Base-by-base conservation (phyloP, 2,329 filamentous ascomycete species). In the Aurifilum marmelostoma region DNA sequence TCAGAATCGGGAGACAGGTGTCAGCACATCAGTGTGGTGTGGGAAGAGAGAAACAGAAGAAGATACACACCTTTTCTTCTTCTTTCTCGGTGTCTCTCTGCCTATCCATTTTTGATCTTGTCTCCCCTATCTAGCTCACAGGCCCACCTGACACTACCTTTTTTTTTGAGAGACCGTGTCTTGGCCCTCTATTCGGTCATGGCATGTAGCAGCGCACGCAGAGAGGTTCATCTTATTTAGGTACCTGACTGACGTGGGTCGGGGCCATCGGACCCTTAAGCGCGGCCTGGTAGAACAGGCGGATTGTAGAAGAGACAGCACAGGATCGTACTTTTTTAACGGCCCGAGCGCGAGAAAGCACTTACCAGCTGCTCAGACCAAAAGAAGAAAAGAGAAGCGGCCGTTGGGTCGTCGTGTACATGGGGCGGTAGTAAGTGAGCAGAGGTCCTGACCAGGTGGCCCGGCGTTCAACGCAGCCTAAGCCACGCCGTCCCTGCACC, bases 401-500 rank as follows among this genome's bases (percentile, higher is more conserved):
- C 21, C 1, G 41, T 43, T 39, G 37, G 41, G 41, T 18, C 43
- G 43, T 9, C 6, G 18, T 21, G 43, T 34, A 4, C 18, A 47
- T 16, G 52, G 14, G 27, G 24, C 50, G n/a, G n/a, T 14, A 29
- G 41, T 47, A 47, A 47, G 50, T 14, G 11, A n/a, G n/a, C 47
- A 18, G n/a, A 54, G 47, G 47, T n/a, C n/a, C n/a, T n/a, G n/a
- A n/a, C n/a, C n/a, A n/a, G 12, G 27, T 54, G 59, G 34, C 37
- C 32, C 21, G 37, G 59, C 37, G 37, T 27, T 12, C 34, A n/a
- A 62, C 59, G n/a, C 59, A 62, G 59, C 59, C 59, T 41, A 62
- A 62, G 37, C 59, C 59, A 34, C 62, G n/a, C 27, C 39, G 60
- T 63, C 24, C 60, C 60, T 47, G 60, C 60, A 63, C 37, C 21